Conservation (phyloP, 345 rosid genomes). For the Aurinia saxatilis region DNA sequence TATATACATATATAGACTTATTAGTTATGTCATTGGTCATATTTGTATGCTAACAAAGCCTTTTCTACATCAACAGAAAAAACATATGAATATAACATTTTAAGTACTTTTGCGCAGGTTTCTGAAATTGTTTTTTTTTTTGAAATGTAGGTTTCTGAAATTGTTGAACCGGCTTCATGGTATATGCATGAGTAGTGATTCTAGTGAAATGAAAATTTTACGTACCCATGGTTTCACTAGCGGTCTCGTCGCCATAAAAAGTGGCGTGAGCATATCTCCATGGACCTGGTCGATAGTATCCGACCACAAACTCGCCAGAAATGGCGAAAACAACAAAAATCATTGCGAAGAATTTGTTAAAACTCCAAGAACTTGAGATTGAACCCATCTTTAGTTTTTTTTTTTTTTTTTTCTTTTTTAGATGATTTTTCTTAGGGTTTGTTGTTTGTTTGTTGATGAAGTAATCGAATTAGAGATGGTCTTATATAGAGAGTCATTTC, state of each 20-base stretch:
- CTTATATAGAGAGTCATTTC: constrained; percentile 14
- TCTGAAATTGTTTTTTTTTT: background rate
- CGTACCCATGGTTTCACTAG: constrained; percentile 58
- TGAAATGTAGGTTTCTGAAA: background rate
- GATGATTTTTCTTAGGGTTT: background rate
- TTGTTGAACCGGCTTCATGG: background rate
- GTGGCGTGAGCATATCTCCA: constrained; percentile 66
- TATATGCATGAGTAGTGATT: background rate
- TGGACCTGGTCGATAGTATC: constrained; percentile 39
- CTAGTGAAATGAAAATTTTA: background rate
- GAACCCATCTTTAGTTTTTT: constrained; percentile 7
- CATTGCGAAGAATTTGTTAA: constrained; percentile 24
- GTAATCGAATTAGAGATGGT: background rate
- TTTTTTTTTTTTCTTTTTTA: background rate
- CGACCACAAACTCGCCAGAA: constrained; percentile 11
- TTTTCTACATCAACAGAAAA: no score
- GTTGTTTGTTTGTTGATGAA: constrained; percentile 10
- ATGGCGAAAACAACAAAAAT: constrained; percentile 18
- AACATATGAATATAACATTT: background rate
- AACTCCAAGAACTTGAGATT: constrained; percentile 35
- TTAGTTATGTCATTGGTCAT: background rate
- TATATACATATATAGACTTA: background rate
- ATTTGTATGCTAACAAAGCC: no score
- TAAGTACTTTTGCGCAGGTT: no score
- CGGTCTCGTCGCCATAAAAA: constrained; percentile 63